phyloP scores from a whole-genome alignment of 805 yeast genomes.

The Yarrowia alimentaria region DNA sequence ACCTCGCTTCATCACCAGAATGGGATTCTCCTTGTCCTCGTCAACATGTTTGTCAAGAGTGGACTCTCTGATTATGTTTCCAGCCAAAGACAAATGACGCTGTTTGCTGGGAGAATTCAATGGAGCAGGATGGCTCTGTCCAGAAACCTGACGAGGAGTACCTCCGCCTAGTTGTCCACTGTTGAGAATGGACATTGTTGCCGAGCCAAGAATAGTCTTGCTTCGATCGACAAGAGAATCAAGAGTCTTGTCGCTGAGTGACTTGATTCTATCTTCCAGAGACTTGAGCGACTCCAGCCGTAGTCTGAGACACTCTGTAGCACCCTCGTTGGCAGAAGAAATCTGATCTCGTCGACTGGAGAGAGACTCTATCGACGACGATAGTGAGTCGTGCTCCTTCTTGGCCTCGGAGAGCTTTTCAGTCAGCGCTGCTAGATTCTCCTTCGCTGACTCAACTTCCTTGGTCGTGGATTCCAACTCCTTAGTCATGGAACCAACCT shows the following conservation, averaged over 20 bases:
- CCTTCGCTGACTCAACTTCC: constrained; percentile 7
- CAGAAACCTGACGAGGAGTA: too few species aligned
- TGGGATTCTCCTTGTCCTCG: constrained; percentile 24
- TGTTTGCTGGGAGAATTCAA: too few species aligned
- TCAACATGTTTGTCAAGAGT: constrained; percentile 2
- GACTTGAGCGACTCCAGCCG: constrained; percentile 37
- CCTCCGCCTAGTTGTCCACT: constrained; percentile 15
- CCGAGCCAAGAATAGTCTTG: constrained; percentile 37
- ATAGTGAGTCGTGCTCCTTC: constrained; percentile 1
- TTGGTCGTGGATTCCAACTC: background rate
- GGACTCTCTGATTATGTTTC: constrained; percentile 11
- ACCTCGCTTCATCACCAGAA: constrained; percentile 13
- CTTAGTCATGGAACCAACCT: background rate
- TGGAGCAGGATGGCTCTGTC: background rate
- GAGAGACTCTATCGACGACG: too few species aligned
- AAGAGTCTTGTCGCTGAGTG: constrained; percentile 35
- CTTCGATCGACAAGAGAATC: constrained; percentile 38
- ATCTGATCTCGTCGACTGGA: background rate
- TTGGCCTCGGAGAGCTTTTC: background rate
- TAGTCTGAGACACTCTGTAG: constrained; percentile 29
- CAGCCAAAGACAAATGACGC: constrained; percentile 15
- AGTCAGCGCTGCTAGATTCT: background rate
- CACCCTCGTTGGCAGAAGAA: constrained; percentile 1
- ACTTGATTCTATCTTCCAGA: constrained; percentile 37
- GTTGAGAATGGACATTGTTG: constrained; percentile 35